Evolutionary conservation across 139 green algal genomes (phyloP).

Genomic region (Yamagishiella unicocca): DNA sequence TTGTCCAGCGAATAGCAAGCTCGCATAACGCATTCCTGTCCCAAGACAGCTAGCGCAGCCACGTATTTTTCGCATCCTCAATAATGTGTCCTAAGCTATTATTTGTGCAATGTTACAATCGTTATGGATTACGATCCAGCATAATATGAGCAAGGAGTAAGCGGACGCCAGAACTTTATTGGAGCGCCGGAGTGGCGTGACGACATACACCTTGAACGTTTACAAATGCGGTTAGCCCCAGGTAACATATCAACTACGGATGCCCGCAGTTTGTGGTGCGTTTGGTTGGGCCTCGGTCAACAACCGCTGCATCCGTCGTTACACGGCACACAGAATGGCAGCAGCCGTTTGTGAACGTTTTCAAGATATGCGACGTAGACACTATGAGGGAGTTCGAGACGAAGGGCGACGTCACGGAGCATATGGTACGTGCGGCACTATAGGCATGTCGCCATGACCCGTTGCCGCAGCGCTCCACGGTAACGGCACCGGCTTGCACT

Average conservation of each 20-base stretch:
- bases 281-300: background rate
- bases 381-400: constrained; percentile 61
- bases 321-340: constrained; percentile 62
- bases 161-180: too few species aligned
- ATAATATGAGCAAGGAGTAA: too few species aligned
- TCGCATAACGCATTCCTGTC: too few species aligned
- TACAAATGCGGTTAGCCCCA: constrained; percentile 27
- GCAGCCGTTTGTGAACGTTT: constrained; percentile 77
- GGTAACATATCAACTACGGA: background rate
- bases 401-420: constrained; percentile 69
- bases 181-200: too few species aligned
- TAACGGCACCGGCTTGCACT: background rate
- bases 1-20: too few species aligned
- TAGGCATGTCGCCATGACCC: background rate
- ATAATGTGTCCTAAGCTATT: too few species aligned
- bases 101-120: too few species aligned
- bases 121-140: too few species aligned
- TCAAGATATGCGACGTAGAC: constrained; percentile 79
- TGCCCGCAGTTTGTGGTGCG: background rate
- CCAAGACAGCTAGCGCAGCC: too few species aligned
- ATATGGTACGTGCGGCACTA: constrained; percentile 62
- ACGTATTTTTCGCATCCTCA: too few species aligned
- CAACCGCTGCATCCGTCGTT: background rate
- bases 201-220: background rate
- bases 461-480: background rate